Conservation (phyloP, 1,284 basidiomycete species). For the Cystobasidiaceae sp. region DNA sequence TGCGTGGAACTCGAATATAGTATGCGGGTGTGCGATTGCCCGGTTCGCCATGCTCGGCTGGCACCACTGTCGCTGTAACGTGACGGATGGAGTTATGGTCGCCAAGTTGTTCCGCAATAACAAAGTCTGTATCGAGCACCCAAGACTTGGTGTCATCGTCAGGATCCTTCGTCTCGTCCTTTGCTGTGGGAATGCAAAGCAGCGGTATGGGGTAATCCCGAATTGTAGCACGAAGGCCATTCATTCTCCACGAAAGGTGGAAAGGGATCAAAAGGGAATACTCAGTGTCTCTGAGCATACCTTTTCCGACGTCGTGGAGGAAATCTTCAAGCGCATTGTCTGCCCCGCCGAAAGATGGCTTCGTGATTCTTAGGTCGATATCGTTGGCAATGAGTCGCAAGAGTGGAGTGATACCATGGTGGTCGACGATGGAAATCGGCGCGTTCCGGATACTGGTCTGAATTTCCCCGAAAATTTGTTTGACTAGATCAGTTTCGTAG, state of each 20-base stretch:
- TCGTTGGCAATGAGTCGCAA: constrained; percentile 64
- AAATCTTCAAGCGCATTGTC: constrained; percentile 60
- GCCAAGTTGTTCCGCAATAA: constrained; percentile 85
- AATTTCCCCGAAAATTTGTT: constrained; percentile 32
- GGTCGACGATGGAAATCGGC: constrained; percentile 51
- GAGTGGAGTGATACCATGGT: constrained; percentile 61
- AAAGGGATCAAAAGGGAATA: constrained; percentile 81
- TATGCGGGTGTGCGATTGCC: constrained; percentile 46
- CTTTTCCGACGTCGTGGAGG: constrained; percentile 63
- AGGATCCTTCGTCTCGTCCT: constrained; percentile 43
- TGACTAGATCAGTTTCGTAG: too few relatives aligned
- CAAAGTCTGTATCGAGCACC: constrained; percentile 70
- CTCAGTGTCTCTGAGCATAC: constrained; percentile 63
- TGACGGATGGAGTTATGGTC: constrained; percentile 64
- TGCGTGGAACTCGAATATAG: constrained; percentile 71
- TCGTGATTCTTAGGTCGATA: constrained; percentile 58
- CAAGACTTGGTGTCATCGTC: constrained; percentile 49
- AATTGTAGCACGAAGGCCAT: constrained; percentile 60
- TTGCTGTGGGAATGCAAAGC: constrained; percentile 49
- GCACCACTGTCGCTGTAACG: constrained; percentile 62
- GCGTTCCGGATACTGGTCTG: constrained; percentile 35
- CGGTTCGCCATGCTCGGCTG: constrained; percentile 49
- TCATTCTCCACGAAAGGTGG: constrained; percentile 67
- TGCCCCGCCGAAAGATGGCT: constrained; percentile 59
- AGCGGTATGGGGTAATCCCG: constrained; percentile 64